These are phyloP conservation scores for Cladophialophora exuberans DNA, from an alignment of 2,329 filamentous ascomycete species.

Conservation along the genomic window DNA sequence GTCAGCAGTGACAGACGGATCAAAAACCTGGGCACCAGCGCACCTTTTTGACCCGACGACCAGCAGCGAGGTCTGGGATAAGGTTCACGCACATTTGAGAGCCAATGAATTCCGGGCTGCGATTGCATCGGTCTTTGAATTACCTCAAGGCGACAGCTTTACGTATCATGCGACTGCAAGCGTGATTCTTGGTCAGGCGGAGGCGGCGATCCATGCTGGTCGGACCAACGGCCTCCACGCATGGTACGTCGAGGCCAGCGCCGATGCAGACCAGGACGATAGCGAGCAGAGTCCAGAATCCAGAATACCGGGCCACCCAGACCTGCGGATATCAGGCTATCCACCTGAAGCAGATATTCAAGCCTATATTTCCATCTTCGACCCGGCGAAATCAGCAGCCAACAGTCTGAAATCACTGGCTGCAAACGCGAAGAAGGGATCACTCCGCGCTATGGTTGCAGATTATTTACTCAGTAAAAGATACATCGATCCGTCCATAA, in stretches of 20 bases:
- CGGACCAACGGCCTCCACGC: constrained; percentile 51
- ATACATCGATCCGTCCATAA: constrained; percentile 44
- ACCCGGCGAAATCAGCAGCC: constrained; percentile 60
- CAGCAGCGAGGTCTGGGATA: constrained; percentile 37
- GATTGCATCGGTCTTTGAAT: constrained; percentile 52
- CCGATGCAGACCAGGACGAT: neutral
- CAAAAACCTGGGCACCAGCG: constrained; percentile 50
- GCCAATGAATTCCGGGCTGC: constrained; percentile 51
- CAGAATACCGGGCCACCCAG: constrained; percentile 13
- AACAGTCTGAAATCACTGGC: constrained; percentile 66
- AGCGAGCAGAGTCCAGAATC: neutral
- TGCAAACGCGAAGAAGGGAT: constrained; percentile 68
- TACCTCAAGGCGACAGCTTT: constrained; percentile 51
- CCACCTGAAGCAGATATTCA: constrained; percentile 63
- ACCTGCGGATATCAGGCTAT: constrained; percentile 39
- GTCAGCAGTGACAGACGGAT: constrained; percentile 41
- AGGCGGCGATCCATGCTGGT: constrained; percentile 53
- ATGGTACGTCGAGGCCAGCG: constrained; percentile 48
- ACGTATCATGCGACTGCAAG: constrained; percentile 55
- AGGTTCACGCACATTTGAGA: constrained; percentile 39
- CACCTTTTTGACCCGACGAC: constrained; percentile 46
- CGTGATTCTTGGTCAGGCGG: constrained; percentile 55
- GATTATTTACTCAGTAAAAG: constrained; percentile 59
- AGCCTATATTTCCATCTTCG: constrained; percentile 70
- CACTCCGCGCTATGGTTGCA: constrained; percentile 61